Conservation (phyloP, 345 rosid species). For the Salix dunnii region DNA sequence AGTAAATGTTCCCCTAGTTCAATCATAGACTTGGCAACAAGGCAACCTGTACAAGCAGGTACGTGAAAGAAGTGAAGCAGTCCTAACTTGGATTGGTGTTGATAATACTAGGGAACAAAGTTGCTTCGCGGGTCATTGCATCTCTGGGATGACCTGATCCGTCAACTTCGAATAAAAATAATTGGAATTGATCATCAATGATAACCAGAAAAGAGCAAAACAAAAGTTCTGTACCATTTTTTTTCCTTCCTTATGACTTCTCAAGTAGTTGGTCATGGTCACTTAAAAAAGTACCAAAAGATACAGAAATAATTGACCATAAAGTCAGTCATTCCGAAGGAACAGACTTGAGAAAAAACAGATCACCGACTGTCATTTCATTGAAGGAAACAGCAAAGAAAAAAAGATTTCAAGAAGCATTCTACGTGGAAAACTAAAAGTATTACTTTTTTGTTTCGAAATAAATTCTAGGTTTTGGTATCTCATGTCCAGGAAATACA, state of each 20-base stretch:
- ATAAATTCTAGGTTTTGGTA: neutral
- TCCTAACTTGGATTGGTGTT: neutral
- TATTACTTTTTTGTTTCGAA: neutral
- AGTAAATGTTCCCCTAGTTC: neutral
- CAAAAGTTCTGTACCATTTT: neutral
- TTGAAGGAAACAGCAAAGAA: neutral
- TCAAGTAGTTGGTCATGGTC: neutral
- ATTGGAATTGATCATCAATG: neutral
- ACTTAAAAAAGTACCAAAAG: neutral
- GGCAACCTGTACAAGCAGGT: neutral
- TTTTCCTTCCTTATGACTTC: neutral
- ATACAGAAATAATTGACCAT: neutral
- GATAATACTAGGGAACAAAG: neutral
- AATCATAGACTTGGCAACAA: neutral
- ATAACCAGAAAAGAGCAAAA: neutral
- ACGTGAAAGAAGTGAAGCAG: neutral
- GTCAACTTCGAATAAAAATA: neutral
- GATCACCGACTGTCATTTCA: neutral
- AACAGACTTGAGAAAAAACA: neutral
- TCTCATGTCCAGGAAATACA: neutral
- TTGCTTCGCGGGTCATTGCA: neutral
- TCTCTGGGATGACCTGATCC: neutral
- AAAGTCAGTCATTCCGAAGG: neutral
- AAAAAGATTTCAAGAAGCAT: neutral
- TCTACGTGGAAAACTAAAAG: neutral